Base-by-base conservation (phyloP, 805 yeast species). In the Teunomyces pallodes region DNA sequence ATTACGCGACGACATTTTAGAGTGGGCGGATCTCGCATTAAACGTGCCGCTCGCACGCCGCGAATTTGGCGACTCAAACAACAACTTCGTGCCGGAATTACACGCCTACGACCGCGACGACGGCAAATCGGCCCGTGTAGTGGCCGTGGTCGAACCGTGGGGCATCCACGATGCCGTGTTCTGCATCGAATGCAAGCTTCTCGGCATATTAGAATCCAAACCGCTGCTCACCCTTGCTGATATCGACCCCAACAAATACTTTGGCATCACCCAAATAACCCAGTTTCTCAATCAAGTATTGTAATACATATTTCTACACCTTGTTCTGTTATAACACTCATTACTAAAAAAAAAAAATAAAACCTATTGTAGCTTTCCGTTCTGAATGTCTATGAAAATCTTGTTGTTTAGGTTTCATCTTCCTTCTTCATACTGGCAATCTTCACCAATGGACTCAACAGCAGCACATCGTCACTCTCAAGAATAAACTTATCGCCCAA, bases 401-500 rank as follows among this genome's bases (percentile, higher is more conserved):
- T 16, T 13, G 35, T 32, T 35, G 16, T 20, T 16, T 14, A 44
- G 12, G 51, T 48, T 36, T 57, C 60, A 3, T 46, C 51, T 13
- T 30, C 58, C 42, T 84, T 86, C 62, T 86, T 87, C 78, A 80
- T 74, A 46, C 88, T 69, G 0, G 94, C 91, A 27, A 84, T 70
- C 60, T 80, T 84, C 10, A 87, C 95, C 62, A 87, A 72, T 5
- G 92, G 94, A 6, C 89, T 80, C 55, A 87, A 74, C 1, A 84
- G 72, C 9, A 70, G 60, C 30, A 82, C 86, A 35, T 78, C 80
- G 55, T 83, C 89, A 7, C 87, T 82, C 35, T 82, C 79, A 14
- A 64, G 52, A 38, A 86, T 83, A 54, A 88, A 90, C 46, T 77
- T 78, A 61, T 87, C 88, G 20, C 70, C 62, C 45, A 92, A 73